phyloP scores from a whole-genome alignment of 208 protist species.

The Acanthamoeba healyi region DNA sequence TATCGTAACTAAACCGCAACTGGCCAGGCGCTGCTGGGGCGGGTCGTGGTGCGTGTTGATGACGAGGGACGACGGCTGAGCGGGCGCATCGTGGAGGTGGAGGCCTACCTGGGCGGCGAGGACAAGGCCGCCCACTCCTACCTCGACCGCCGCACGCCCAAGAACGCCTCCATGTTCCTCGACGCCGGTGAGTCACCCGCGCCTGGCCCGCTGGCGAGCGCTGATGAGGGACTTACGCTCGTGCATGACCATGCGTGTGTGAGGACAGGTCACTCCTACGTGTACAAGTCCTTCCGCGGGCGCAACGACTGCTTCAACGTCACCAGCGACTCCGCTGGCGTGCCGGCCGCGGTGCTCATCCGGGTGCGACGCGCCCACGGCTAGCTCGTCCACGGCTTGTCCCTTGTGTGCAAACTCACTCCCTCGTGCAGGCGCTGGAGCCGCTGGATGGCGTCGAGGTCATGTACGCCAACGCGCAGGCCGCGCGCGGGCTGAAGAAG shows the following conservation, averaged over 20 bases:
- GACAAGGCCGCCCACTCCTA: slow-evolving; percentile 59
- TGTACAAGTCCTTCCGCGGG: slow-evolving; percentile 32
- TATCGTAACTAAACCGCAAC: too few species aligned
- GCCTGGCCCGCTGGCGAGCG: too few species aligned
- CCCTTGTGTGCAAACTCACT: too few species aligned
- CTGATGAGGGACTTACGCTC: too few species aligned
- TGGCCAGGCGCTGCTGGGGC: slow-evolving; percentile 22
- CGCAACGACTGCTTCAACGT: slow-evolving; percentile 58
- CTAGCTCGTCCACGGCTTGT: neutral
- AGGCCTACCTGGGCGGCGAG: slow-evolving; percentile 54
- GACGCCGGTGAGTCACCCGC: neutral
- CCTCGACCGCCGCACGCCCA: neutral
- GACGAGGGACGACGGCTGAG: neutral
- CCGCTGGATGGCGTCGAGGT: neutral
- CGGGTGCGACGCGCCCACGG: neutral
- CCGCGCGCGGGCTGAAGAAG: neutral
- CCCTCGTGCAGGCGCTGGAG: neutral
- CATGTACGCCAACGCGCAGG: neutral
- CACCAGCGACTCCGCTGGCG: neutral
- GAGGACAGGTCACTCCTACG: slow-evolving; percentile 5
- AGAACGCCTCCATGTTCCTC: slow-evolving; percentile 35
- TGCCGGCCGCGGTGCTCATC: slow-evolving; percentile 24
- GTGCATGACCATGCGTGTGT: too few species aligned
- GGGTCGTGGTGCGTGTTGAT: neutral
- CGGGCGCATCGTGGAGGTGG: slow-evolving; percentile 47